Evolutionary conservation across 805 yeast genomes (phyloP).

Genomic region (Pichia insulana): DNA sequence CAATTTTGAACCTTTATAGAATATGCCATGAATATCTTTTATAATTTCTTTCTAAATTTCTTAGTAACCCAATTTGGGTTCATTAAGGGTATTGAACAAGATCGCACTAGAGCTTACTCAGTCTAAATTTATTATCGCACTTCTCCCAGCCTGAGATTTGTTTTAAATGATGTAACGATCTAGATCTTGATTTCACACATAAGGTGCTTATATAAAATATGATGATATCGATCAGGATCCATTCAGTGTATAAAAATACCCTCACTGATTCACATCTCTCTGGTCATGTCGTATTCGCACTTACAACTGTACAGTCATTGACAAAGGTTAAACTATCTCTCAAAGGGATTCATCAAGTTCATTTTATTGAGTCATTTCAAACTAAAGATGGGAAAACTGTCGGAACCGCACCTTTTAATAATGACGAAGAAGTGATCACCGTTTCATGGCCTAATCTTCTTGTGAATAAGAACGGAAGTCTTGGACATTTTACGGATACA

Average conservation of each 20-base stretch:
- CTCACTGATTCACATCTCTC: conserved; percentile 18
- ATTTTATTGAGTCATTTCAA: conserved; percentile 30
- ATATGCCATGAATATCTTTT: too few species aligned
- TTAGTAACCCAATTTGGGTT: too few species aligned
- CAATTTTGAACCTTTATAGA: too few species aligned
- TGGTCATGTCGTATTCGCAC: conserved; percentile 37
- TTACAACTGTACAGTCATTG: conserved; percentile 35
- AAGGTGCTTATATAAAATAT: too few species aligned
- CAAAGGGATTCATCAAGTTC: conserved; percentile 35
- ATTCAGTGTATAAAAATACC: conserved; percentile 32
- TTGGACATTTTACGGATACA: conserved; percentile 17
- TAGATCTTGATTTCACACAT: too few species aligned
- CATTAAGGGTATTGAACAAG: too few species aligned
- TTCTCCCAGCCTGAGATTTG: too few species aligned
- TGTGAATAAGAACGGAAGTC: conserved; percentile 30
- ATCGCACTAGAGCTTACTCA: too few species aligned
- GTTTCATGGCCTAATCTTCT: conserved; percentile 43
- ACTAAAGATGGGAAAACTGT: conserved; percentile 21
- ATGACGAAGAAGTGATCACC: conserved; percentile 31
- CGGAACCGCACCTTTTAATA: conserved; percentile 29
- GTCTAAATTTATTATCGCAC: too few species aligned
- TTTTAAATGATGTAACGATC: too few species aligned
- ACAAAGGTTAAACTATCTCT: conserved; percentile 32
- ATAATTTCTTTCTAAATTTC: too few species aligned
- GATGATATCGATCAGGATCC: conserved; percentile 18